Conservation (phyloP, 805 yeast genomes). For the Schwanniomyces vanrijiae region DNA sequence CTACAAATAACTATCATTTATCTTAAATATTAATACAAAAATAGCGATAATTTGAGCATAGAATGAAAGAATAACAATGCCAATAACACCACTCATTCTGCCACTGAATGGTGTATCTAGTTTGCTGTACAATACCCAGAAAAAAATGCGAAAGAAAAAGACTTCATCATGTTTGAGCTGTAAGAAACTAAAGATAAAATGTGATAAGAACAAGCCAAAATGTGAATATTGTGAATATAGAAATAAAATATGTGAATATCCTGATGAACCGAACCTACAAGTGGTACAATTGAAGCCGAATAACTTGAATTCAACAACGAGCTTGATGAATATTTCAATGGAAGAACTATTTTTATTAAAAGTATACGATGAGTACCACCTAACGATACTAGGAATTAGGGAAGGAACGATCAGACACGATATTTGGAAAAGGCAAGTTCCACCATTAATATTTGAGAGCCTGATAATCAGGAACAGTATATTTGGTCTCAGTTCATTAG, state of each 20-base stretch:
- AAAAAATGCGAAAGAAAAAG: neutral
- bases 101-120: neutral
- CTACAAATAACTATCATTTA: too few species aligned
- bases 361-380: neutral
- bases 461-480: neutral
- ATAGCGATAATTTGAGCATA: neutral
- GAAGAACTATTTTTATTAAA: neutral
- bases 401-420: neutral
- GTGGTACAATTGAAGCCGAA: neutral
- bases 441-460: neutral
- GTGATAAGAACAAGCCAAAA: neutral
- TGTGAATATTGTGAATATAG: slow-evolving; percentile 1
- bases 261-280: neutral
- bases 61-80: neutral
- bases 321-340: neutral
- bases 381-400: neutral
- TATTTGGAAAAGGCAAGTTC: neutral
- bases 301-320: neutral
- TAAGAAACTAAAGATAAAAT: neutral
- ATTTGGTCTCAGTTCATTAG: neutral
- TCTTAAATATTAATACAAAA: too few species aligned
- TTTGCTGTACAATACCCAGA: neutral
- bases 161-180: neutral
- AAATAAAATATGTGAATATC: neutral
- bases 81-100: neutral